Percentiles rank a stretch among this genome's conserved stretches.
Evolutionary conservation across 2,329 filamentous ascomycete species (phyloP).

Genomic region (Ophiostoma ips): DNA sequence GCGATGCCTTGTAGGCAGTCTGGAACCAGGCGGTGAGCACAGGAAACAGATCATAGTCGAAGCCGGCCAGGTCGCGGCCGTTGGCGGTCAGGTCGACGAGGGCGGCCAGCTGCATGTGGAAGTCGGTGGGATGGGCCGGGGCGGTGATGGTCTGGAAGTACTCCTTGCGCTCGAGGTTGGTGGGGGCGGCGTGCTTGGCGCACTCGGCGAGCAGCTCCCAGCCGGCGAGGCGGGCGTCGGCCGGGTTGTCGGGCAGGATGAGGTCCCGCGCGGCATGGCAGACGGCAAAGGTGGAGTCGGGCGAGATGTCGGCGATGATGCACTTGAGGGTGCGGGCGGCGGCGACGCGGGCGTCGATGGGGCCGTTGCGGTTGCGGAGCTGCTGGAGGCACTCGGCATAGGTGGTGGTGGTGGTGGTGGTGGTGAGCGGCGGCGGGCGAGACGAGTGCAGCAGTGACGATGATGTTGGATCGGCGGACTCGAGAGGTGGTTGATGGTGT

Average conservation of each 20-base stretch:
- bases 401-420: slow-evolving; percentile 29
- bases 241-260: slow-evolving; percentile 42
- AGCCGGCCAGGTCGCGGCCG: slow-evolving; percentile 49
- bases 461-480: no score
- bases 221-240: slow-evolving; percentile 40
- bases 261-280: slow-evolving; percentile 55
- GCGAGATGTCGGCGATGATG: slow-evolving; percentile 43
- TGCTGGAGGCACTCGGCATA: slow-evolving; percentile 41
- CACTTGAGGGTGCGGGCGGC: slow-evolving; percentile 44
- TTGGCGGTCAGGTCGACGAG: slow-evolving; percentile 46
- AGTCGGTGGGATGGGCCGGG: slow-evolving; percentile 45
- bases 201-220: slow-evolving; percentile 54
- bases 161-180: slow-evolving; percentile 51
- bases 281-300: slow-evolving; percentile 45
- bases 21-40: slow-evolving; percentile 48
- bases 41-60: slow-evolving; percentile 53
- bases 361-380: slow-evolving; percentile 38
- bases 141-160: slow-evolving; percentile 50
- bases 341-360: slow-evolving; percentile 37
- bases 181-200: slow-evolving; percentile 46
- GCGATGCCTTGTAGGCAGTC: slow-evolving; percentile 33
- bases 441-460: slow-evolving; percentile 16
- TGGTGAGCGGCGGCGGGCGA: slow-evolving; percentile 24
- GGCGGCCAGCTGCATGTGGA: slow-evolving; percentile 50
- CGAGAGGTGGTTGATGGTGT: no score